These are phyloP conservation scores for Aspergillus hiratsukae DNA, from an alignment of 2,329 filamentous ascomycete genomes.

Conservation along the genomic window DNA sequence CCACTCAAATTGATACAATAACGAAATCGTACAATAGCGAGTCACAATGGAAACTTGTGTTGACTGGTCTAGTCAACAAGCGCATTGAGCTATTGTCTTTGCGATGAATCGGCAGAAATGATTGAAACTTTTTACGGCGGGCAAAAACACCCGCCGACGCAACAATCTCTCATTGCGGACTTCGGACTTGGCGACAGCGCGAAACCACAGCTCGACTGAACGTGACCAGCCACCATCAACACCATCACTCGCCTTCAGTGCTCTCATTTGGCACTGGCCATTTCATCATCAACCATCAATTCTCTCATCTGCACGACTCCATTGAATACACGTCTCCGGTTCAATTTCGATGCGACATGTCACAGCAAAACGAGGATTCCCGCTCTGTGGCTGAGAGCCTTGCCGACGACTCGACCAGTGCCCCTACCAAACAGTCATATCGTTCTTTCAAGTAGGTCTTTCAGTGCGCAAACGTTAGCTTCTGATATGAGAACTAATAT, in stretches of 20 bases:
- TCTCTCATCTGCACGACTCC: not conserved
- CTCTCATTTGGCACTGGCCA: slow-evolving; percentile 3
- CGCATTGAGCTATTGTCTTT: not conserved
- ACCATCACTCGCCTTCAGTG: slow-evolving; percentile 3
- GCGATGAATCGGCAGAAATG: not conserved
- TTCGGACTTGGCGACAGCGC: slow-evolving; percentile 18
- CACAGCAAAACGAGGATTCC: slow-evolving; percentile 26
- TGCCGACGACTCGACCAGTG: slow-evolving; percentile 27
- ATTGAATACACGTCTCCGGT: not conserved
- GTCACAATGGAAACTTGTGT: not conserved
- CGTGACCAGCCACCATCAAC: slow-evolving; percentile 9
- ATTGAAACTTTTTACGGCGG: slow-evolving; percentile 27
- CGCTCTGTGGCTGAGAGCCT: slow-evolving; percentile 27
- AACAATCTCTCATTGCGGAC: slow-evolving; percentile 1
- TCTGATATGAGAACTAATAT: slow-evolving; percentile 6
- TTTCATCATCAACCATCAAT: slow-evolving; percentile 1
- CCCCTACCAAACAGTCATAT: slow-evolving; percentile 51
- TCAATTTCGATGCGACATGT: slow-evolving; percentile 22
- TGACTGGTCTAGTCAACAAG: not conserved
- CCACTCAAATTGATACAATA: not conserved
- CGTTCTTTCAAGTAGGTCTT: slow-evolving; percentile 61
- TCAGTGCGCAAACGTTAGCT: not conserved
- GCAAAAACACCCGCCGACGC: slow-evolving; percentile 17
- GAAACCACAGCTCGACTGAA: slow-evolving; percentile 7
- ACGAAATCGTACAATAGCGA: not conserved